These are phyloP conservation scores for Infundibulicybe gibba DNA, from an alignment of 768 basidiomycete genomes.

Conservation along the genomic window DNA sequence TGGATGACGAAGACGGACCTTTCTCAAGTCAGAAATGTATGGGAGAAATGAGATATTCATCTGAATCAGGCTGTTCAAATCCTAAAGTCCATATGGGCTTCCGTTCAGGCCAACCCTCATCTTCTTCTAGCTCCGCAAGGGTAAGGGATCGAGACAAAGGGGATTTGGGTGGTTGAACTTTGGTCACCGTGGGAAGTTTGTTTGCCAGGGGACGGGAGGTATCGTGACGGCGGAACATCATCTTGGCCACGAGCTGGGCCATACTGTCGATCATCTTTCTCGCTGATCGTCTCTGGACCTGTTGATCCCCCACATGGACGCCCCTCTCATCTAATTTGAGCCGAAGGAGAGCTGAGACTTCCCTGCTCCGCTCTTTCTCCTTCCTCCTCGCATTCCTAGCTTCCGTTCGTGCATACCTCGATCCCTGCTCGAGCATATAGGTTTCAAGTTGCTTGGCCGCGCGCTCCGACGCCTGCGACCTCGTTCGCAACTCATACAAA, in stretches of 20 bases:
- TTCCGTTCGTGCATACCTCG: constrained; percentile 35
- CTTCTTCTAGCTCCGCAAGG: too few species aligned
- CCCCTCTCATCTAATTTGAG: constrained; percentile 39
- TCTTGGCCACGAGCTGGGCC: neutral
- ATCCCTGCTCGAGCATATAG: constrained; percentile 25
- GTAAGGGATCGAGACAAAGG: too few species aligned
- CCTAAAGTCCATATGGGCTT: too few species aligned
- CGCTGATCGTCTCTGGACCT: neutral
- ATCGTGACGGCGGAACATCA: neutral
- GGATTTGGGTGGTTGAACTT: too few species aligned
- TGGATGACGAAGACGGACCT: too few species aligned
- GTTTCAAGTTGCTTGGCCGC: constrained; percentile 14
- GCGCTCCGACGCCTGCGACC: constrained; percentile 16
- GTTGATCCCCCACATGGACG: neutral
- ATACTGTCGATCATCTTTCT: neutral
- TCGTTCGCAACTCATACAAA: constrained; percentile 36
- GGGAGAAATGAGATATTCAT: too few species aligned
- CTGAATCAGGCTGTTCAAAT: too few species aligned
- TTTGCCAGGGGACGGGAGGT: neutral
- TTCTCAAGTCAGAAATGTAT: too few species aligned
- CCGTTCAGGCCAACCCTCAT: too few species aligned
- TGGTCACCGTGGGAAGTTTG: too few species aligned
- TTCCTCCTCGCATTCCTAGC: constrained; percentile 41
- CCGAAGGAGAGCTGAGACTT: constrained; percentile 52
- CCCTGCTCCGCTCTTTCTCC: constrained; percentile 52